Evolutionary conservation across 306 rosid genomes (phyloP).

Genomic region (Astragalus membranaceus): DNA sequence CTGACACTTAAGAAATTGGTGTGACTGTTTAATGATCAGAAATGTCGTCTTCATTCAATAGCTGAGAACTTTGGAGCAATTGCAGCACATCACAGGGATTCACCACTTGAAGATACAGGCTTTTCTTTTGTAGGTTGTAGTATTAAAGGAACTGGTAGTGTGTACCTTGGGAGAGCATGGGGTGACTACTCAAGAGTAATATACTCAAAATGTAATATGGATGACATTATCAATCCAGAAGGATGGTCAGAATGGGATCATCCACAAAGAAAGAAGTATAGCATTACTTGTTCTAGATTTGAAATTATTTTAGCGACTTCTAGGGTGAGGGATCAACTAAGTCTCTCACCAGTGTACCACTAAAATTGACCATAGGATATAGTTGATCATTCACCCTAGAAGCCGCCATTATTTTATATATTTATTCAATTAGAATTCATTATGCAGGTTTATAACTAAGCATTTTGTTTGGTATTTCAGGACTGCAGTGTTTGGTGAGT

Average conservation of each 20-base stretch:
- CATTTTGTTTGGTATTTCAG: conserved; percentile 30
- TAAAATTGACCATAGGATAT: too few species aligned
- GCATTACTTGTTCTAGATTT: background rate
- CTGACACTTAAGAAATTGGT: background rate
- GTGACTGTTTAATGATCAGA: conserved; percentile 26
- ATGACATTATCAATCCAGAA: conserved; percentile 43
- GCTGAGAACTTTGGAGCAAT: conserved; percentile 69
- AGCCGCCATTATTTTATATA: too few species aligned
- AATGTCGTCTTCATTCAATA: conserved; percentile 51
- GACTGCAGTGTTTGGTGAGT: conserved; percentile 78
- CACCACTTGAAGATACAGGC: conserved; percentile 44
- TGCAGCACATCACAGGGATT: conserved; percentile 70
- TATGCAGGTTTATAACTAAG: background rate
- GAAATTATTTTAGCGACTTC: background rate
- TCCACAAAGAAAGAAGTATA: conserved; percentile 54
- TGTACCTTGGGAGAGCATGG: conserved; percentile 88
- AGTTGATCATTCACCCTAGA: too few species aligned
- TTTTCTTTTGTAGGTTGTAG: conserved; percentile 71
- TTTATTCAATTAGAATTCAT: background rate
- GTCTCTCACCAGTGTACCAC: too few species aligned
- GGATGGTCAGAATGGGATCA: conserved; percentile 84
- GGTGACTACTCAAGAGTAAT: conserved; percentile 67
- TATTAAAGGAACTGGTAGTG: conserved; percentile 55
- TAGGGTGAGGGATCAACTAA: too few species aligned
- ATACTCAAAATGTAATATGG: conserved; percentile 56